A percentile compares a stretch with the other conserved stretches of the same genome.
phyloP scores from a whole-genome alignment of 2,329 filamentous ascomycete genomes.

The Lachnellula occidentalis region DNA sequence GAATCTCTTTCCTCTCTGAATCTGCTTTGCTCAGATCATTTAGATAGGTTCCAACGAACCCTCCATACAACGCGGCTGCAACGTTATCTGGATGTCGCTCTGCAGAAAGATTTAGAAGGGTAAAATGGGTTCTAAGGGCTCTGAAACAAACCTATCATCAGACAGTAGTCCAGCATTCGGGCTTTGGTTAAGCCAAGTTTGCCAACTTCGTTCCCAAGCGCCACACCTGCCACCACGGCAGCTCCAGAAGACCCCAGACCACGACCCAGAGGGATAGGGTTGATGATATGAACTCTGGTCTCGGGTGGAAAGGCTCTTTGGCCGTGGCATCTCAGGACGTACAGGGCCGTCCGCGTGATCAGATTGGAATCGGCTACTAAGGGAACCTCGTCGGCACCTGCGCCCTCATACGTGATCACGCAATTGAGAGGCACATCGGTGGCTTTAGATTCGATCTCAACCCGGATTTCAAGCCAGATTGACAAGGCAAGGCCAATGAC shows the following conservation, averaged over 20 bases:
- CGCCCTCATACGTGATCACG: conserved; percentile 79
- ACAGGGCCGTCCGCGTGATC: conserved; percentile 88
- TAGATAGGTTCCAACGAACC: conserved; percentile 94
- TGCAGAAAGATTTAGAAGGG: conserved; percentile 25
- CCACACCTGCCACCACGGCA: conserved; percentile 91
- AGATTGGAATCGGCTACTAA: conserved; percentile 84
- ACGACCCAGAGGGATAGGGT: conserved; percentile 87
- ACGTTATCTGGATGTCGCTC: conserved; percentile 92
- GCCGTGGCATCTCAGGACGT: conserved; percentile 88
- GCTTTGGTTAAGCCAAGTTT: conserved; percentile 71
- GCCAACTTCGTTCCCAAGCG: conserved; percentile 84
- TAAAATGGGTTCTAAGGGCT: background rate
- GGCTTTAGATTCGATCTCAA: conserved; percentile 59
- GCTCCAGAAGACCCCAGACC: conserved; percentile 94
- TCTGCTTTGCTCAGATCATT: conserved; percentile 89
- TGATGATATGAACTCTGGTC: conserved; percentile 91
- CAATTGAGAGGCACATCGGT: conserved; percentile 72
- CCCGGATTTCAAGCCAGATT: conserved; percentile 83
- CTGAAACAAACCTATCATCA: conserved; percentile 75
- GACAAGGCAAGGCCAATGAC: conserved; percentile 93
- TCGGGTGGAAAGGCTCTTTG: conserved; percentile 76
- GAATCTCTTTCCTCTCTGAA: conserved; percentile 85
- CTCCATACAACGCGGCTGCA: conserved; percentile 88
- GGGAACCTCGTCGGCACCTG: conserved; percentile 67
- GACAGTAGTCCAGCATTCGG: conserved; percentile 86